phyloP scores from a whole-genome alignment of 805 yeast species.

The Dipodascopsis uninucleata region DNA sequence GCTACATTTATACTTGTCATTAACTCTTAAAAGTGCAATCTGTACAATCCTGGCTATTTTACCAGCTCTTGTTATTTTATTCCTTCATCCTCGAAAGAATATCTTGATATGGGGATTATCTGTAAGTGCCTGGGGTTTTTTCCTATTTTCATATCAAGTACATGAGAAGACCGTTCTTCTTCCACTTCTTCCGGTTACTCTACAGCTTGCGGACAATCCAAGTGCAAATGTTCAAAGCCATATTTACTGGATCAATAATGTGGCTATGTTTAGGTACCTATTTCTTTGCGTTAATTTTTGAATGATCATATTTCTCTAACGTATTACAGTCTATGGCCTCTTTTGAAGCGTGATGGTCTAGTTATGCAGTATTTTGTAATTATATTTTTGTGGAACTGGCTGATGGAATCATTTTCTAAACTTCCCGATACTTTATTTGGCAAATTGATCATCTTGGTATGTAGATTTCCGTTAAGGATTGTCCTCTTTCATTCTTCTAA shows the following conservation, averaged over 20 bases:
- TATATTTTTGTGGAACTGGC: slow-evolving; percentile 69
- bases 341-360: slow-evolving; percentile 71
- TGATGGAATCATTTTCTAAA: slow-evolving; percentile 56
- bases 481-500: background rate
- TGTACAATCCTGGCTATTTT: slow-evolving; percentile 42
- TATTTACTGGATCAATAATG: slow-evolving; percentile 81
- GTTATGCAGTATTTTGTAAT: slow-evolving; percentile 65
- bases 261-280: slow-evolving; percentile 60
- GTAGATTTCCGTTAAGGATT: slow-evolving; percentile 29
- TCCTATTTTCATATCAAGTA: slow-evolving; percentile 87
- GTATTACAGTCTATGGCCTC: slow-evolving; percentile 67
- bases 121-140: slow-evolving; percentile 82
- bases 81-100: slow-evolving; percentile 50
- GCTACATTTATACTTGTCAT: slow-evolving; percentile 48
- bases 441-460: slow-evolving; percentile 48
- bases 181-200: slow-evolving; percentile 79
- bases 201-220: slow-evolving; percentile 48
- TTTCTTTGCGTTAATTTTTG: background rate
- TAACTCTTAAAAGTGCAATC: slow-evolving; percentile 42
- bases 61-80: slow-evolving; percentile 53
- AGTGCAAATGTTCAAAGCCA: slow-evolving; percentile 12
- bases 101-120: slow-evolving; percentile 70
- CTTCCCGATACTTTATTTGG: slow-evolving; percentile 51
- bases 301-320: background rate
- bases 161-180: slow-evolving; percentile 90